Evolutionary conservation across 768 basidiomycete genomes (phyloP), one percentile per base, ranked within the genome.

Genomic region (Suillus cothurnatus): DNA sequence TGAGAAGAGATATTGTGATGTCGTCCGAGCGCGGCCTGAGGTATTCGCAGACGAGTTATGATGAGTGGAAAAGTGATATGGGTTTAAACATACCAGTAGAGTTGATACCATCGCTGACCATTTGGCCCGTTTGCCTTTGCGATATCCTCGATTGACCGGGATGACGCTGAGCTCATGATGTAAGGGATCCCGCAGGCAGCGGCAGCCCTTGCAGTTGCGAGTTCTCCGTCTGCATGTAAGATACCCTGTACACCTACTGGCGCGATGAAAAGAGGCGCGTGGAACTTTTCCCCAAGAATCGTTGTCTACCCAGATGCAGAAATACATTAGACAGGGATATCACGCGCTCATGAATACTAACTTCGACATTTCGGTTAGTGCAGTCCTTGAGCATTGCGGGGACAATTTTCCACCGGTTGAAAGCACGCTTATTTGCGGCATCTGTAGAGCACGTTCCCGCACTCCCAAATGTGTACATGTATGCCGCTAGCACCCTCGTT

Each of bases 171-270:
- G 69, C 91, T 93, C 76, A 95, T 82, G 68, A 90, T 87, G 71
- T 84, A 89, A 0, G 92, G 89, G 5, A 95, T 77, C 0, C 85
- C 84, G 5, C 92, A 78, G 17, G 81, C 85, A 9, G 76, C 80
- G 0, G 87, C 92, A 0, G 91, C 92, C 0, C 83, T 81, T 1
- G 92, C 90, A 6, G 85, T 80, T 1, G 87, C 91, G 28, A 91
- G 75, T 71, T 95, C 94, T 1, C 82, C 93, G 52, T 90, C 90
- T 7, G 83, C 76, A 66, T 89, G 85, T 67, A 92, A 82, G 65
- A 92, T 87, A 9, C 86, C 88, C 70, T 94, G 93, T 11, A 93
- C 89, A 4, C 93, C 94, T 50, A 94, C 85, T 8, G 93, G 88
- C 0, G 88, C 90, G 45, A 93, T 71, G 64, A 93, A 77, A 6